Conservation (phyloP, 306 rosid genomes). For the Glycine latifolia region DNA sequence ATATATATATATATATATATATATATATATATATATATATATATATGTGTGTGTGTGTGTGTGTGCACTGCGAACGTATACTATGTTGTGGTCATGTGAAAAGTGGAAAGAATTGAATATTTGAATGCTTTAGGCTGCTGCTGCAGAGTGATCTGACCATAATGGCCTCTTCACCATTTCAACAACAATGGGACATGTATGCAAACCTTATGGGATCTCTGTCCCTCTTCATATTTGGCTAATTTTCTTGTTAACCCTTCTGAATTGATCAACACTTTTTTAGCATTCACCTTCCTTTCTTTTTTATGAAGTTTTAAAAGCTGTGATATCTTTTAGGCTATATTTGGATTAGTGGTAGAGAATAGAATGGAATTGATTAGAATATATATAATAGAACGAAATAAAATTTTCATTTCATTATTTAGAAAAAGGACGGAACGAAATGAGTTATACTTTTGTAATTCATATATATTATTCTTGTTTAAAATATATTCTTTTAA, state of each 20-base stretch:
- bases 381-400: no score
- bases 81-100: conserved; percentile 9
- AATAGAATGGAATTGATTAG: no score
- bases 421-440: no score
- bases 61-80: no score
- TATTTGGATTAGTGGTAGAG: no score
- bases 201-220: neutral
- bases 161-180: conserved; percentile 24
- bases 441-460: no score
- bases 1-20: no score
- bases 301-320: neutral
- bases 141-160: neutral
- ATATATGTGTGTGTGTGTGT: no score
- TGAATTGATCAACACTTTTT: neutral
- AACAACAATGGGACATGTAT: neutral
- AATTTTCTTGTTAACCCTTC: neutral
- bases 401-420: no score
- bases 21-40: no score
- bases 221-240: neutral
- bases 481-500: no score
- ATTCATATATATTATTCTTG: no score
- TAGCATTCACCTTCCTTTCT: neutral
- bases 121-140: neutral
- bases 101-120: conserved; percentile 13
- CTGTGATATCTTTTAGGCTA: neutral